Base-by-base conservation (phyloP, 176 grass and related monocot species). In the Eragrostis nindensis region DNA sequence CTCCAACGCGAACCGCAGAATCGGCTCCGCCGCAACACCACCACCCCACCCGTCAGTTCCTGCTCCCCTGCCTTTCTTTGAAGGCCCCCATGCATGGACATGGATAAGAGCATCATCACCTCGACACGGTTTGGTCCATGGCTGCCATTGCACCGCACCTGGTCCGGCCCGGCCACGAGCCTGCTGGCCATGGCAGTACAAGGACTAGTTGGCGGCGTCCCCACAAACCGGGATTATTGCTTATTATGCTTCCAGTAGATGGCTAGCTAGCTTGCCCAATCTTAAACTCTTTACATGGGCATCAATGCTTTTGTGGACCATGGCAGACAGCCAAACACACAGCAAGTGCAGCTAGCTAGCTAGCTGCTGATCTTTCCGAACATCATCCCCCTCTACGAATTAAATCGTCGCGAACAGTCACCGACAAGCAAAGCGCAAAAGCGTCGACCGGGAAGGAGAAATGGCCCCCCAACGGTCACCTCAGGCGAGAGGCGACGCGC, bases 271-370 rank as follows among this genome's bases (percentile, higher is more conserved):
- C 71, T 49, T 64, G 56, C 66, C 47, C 64, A 70, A 54, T n/a
- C 49, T 57, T 74, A 48, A 49, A 15, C 69, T 25, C 48, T 80
- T n/a, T 81, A 57, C 26, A 76, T 49, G n/a, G n/a, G 67, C 57
- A 87, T 83, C 80, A 6, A 67, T 88, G 67, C 57, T 43, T 2
- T 16, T 40, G 66, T 72, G 74, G 74, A 82, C 86, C 80, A 66
- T 4, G 19, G 50, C 5, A 39, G 12, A 18, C 41, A n/a, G 62
- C 16, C 43, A 12, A 49, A 83, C 85, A 75, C 64, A 29, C n/a
- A 13, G 8, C 52, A 50, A 64, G 24, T 75, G 24, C 56, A 3
- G 25, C 32, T n/a, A n/a, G n/a, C n/a, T n/a, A n/a, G n/a, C 22
- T 32, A 36, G 32, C 24, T 32, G 17, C 2, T 39, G 3, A 19